Percentiles rank a stretch among this genome's conserved stretches.
These are phyloP conservation scores for Botrytis medusae DNA, from an alignment of 2,329 filamentous ascomycete genomes.

Conservation along the genomic window DNA sequence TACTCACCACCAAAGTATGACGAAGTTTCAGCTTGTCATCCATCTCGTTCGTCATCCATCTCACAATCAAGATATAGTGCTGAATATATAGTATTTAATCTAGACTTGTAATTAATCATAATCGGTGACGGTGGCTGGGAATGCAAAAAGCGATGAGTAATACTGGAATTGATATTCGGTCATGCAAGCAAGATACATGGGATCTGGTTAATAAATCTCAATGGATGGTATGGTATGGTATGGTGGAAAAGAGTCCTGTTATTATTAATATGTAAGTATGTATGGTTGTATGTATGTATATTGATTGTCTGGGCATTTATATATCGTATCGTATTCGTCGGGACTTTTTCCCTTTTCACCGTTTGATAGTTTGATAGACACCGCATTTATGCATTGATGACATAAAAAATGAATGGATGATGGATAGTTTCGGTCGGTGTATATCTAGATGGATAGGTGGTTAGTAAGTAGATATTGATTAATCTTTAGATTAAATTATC, in stretches of 20 bases:
- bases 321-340: background rate
- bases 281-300: no score
- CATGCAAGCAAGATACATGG: no score
- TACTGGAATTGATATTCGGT: background rate
- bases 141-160: background rate
- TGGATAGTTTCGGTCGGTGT: background rate
- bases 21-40: conserved; percentile 4
- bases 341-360: background rate
- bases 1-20: background rate
- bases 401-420: background rate
- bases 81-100: background rate
- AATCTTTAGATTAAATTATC: no score
- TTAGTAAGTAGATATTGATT: no score
- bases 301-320: background rate
- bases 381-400: conserved; percentile 10
- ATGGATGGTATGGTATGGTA: no score
- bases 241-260: background rate
- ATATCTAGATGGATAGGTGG: background rate
- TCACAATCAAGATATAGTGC: background rate
- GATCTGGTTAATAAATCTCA: no score
- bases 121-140: conserved; percentile 4
- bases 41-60: background rate
- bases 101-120: no score
- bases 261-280: no score
- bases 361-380: background rate